A percentile compares a stretch with the other conserved stretches of the same genome.
Evolutionary conservation across 163 green algal species (phyloP).

Genomic region (Scenedesmus sp.): DNA sequence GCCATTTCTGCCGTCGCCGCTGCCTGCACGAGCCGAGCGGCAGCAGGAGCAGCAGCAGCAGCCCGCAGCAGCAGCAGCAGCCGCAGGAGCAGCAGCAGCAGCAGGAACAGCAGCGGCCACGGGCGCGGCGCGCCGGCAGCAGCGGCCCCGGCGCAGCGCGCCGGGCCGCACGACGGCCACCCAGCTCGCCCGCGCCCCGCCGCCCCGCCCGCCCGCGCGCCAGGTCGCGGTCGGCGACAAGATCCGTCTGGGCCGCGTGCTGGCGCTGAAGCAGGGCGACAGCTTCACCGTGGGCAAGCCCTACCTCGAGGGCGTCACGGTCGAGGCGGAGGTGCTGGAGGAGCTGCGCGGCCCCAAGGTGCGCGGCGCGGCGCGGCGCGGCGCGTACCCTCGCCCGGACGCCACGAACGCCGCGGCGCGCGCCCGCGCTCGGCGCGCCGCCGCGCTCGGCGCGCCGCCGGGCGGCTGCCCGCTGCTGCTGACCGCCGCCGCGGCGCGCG

Average conservation of each 20-base stretch:
- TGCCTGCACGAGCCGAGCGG: too few species aligned
- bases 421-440: too few species aligned
- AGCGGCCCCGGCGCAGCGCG: background rate
- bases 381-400: too few species aligned
- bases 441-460: background rate
- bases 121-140: background rate
- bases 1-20: too few species aligned
- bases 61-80: too few species aligned
- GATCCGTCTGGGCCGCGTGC: slow-evolving; percentile 91
- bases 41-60: too few species aligned
- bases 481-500: background rate
- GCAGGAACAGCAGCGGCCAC: background rate
- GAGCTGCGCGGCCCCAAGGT: slow-evolving; percentile 90
- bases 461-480: background rate
- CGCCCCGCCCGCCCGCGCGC: background rate
- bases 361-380: background rate
- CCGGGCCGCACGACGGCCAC: background rate
- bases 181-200: background rate
- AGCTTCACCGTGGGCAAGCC: slow-evolving; percentile 85
- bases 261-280: slow-evolving; percentile 86
- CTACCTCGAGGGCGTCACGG: slow-evolving; percentile 85
- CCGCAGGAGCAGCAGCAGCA: too few species aligned
- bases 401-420: too few species aligned
- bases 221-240: slow-evolving; percentile 82
- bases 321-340: slow-evolving; percentile 93